A percentile compares a stretch with the other conserved stretches of the same genome.
phyloP scores from a whole-genome alignment of 208 protist genomes.

The Leishmania tarentolae region DNA sequence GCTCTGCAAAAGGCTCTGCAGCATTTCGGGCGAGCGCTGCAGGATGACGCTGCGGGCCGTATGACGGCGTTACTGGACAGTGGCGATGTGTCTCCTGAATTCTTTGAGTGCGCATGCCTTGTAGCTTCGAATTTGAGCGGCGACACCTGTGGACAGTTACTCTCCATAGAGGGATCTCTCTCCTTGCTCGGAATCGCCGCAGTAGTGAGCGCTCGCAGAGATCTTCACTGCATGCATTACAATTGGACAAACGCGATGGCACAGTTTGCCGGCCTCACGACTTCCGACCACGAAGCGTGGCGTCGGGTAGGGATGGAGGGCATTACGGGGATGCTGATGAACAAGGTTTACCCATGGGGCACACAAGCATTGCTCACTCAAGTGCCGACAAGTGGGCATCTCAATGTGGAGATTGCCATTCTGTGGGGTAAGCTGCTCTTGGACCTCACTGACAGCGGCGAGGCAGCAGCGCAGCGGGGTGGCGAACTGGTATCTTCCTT shows the following conservation, averaged over 20 bases:
- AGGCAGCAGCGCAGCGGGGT: not conserved
- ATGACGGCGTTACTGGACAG: slow-evolving; percentile 14
- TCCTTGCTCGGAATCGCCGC: slow-evolving; percentile 26
- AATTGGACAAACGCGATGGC: slow-evolving; percentile 1
- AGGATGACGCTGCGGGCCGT: slow-evolving; percentile 4
- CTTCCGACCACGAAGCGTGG: slow-evolving; percentile 10
- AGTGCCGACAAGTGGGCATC: not conserved
- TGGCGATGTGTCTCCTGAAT: slow-evolving; percentile 23
- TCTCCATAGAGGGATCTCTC: not conserved
- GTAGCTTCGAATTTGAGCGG: slow-evolving; percentile 17
- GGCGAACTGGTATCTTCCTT: slow-evolving; percentile 22
- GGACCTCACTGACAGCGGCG: not conserved
- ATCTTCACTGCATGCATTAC: not conserved
- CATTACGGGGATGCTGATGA: slow-evolving; percentile 23
- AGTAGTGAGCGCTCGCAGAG: slow-evolving; percentile 18
- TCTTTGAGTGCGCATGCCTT: slow-evolving; percentile 32
- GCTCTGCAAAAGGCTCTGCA: slow-evolving; percentile 15
- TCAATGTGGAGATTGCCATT: slow-evolving; percentile 20
- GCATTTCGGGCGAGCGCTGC: slow-evolving; percentile 14
- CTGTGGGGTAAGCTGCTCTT: slow-evolving; percentile 33
- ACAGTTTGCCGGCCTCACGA: slow-evolving; percentile 11
- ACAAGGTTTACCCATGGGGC: slow-evolving; percentile 5
- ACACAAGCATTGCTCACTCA: not conserved
- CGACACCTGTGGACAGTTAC: slow-evolving; percentile 5
- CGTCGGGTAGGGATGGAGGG: slow-evolving; percentile 29